Conservation (phyloP, 2,329 filamentous ascomycete species). For the Alternaria conjuncta region DNA sequence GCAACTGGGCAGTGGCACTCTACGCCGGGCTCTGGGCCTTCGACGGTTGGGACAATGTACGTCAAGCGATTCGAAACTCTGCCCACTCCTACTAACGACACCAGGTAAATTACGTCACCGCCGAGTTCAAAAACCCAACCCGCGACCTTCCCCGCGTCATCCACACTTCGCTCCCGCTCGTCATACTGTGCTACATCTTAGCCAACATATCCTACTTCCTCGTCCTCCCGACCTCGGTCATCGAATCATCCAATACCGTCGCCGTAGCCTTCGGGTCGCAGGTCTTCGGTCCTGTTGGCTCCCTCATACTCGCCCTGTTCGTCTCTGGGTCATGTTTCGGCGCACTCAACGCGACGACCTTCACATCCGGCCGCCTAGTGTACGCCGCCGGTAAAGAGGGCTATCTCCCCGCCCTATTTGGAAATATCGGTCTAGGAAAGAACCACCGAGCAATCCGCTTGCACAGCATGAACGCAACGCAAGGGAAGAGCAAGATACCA, state of each 20-base stretch:
- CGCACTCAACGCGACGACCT: conserved; percentile 90
- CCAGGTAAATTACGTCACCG: conserved; percentile 95
- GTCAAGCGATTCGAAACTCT: conserved; percentile 35
- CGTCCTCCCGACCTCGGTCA: conserved; percentile 79
- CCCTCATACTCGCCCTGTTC: conserved; percentile 83
- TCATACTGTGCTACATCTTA: conserved; percentile 87
- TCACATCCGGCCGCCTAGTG: conserved; percentile 88
- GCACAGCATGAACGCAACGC: conserved; percentile 30
- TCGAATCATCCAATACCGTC: conserved; percentile 92
- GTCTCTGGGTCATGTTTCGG: conserved; percentile 94
- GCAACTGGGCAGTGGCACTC: conserved; percentile 88
- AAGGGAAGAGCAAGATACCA: conserved; percentile 27
- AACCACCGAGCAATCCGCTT: conserved; percentile 46
- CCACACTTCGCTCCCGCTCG: conserved; percentile 93
- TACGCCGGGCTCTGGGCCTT: conserved; percentile 98
- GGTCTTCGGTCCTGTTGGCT: conserved; percentile 85
- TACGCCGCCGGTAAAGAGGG: conserved; percentile 96
- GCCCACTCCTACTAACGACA: conserved; percentile 21
- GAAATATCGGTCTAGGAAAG: conserved; percentile 74
- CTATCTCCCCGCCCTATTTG: conserved; percentile 84
- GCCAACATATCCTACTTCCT: conserved; percentile 95
- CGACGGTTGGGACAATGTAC: conserved; percentile 97
- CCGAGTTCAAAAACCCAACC: conserved; percentile 90
- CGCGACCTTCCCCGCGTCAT: conserved; percentile 93
- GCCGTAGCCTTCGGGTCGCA: conserved; percentile 90